Evolutionary conservation across 1,284 basidiomycete genomes (phyloP).

Genomic region (Fomitiporia mediterranea): DNA sequence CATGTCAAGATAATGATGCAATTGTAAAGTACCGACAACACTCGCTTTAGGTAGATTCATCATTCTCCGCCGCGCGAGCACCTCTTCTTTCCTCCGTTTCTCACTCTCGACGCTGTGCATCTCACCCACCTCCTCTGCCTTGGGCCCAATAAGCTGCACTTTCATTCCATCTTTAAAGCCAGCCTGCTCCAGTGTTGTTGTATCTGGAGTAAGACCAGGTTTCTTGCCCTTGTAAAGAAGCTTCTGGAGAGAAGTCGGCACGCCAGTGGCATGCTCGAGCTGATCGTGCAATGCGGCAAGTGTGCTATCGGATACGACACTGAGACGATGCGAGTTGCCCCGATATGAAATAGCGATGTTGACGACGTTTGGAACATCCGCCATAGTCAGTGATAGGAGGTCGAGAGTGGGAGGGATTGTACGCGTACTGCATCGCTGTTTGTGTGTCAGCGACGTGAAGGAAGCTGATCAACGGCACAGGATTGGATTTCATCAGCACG

Average conservation of each 20-base stretch:
- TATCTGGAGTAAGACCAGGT: conserved; percentile 28
- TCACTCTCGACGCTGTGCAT: conserved; percentile 55
- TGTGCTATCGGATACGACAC: conserved; percentile 42
- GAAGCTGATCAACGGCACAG: not conserved
- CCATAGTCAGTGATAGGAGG: not conserved
- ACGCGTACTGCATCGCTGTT: not conserved
- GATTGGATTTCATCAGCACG: not conserved
- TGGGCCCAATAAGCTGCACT: conserved; percentile 64
- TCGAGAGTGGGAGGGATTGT: not conserved
- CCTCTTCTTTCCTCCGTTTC: conserved; percentile 47
- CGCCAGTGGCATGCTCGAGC: conserved; percentile 57
- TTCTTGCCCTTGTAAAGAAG: conserved; percentile 69
- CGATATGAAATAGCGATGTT: conserved; percentile 40
- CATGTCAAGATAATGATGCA: not conserved
- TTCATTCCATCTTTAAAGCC: conserved; percentile 60
- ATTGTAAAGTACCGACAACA: conserved; percentile 3
- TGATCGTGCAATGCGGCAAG: conserved; percentile 43
- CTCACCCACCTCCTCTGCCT: conserved; percentile 48
- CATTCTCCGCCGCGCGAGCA: conserved; percentile 52
- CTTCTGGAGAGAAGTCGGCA: conserved; percentile 63
- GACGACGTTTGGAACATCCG: no score
- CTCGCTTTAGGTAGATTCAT: conserved; percentile 57
- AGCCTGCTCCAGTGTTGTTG: conserved; percentile 44
- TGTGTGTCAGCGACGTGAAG: not conserved
- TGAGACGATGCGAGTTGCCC: conserved; percentile 41